phyloP scores from a whole-genome alignment of 1,139 yeast genomes.

The Spencermartinsiella ligniputridi region DNA sequence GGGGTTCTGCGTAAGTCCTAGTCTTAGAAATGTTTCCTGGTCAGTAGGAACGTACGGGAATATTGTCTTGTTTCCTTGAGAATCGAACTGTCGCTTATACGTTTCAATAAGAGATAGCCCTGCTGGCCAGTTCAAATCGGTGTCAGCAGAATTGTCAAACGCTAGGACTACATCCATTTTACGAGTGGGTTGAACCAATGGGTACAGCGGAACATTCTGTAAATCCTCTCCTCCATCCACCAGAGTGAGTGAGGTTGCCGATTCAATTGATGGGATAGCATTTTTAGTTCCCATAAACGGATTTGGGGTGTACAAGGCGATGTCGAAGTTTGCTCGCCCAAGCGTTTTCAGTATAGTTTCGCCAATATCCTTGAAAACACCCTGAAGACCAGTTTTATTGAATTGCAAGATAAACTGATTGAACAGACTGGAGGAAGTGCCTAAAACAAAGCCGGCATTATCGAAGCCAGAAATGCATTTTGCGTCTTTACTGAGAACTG shows the following conservation, averaged over 20 bases:
- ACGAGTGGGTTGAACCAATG: slow-evolving; percentile 66
- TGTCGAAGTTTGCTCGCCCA: slow-evolving; percentile 16
- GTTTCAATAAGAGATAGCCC: slow-evolving; percentile 22
- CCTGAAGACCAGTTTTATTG: slow-evolving; percentile 14
- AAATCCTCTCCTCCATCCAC: slow-evolving; percentile 87
- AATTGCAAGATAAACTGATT: slow-evolving; percentile 44
- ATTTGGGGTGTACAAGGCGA: slow-evolving; percentile 5
- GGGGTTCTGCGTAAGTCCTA: slow-evolving; percentile 41
- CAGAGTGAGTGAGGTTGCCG: slow-evolving; percentile 40
- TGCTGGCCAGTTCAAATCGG: slow-evolving; percentile 18
- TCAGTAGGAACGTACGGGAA: slow-evolving; percentile 74
- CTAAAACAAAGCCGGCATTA: slow-evolving; percentile 69
- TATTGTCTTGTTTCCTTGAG: slow-evolving; percentile 51
- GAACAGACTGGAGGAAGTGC: slow-evolving; percentile 73
- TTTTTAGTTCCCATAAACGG: slow-evolving; percentile 11
- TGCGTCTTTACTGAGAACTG: not conserved
- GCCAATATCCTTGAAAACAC: slow-evolving; percentile 4
- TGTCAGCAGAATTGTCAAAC: slow-evolving; percentile 43
- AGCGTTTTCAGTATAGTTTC: slow-evolving; percentile 6
- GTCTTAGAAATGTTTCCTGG: slow-evolving; percentile 44
- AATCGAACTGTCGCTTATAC: slow-evolving; percentile 20
- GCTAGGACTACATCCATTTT: slow-evolving; percentile 72
- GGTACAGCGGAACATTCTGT: slow-evolving; percentile 73
- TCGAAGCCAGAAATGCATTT: slow-evolving; percentile 65
- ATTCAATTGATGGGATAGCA: slow-evolving; percentile 33